Conservation (phyloP, 495 filamentous ascomycete species). For the Aspergillus haitiensis region DNA sequence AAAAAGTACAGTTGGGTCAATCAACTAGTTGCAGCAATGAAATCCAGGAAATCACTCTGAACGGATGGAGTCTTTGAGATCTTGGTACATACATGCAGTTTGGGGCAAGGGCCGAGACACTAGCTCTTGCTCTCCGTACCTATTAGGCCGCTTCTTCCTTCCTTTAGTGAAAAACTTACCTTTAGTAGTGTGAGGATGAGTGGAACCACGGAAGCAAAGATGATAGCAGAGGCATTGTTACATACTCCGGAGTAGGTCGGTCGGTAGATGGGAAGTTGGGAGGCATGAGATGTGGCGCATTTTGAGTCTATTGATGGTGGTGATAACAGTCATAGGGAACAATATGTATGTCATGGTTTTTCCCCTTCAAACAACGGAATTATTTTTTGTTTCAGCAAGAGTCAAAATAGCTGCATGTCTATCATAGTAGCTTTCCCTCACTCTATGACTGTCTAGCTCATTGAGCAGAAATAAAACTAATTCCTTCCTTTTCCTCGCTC, state of each 20-base stretch:
- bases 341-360: too few species aligned
- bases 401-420: not conserved
- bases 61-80: conserved; percentile 3
- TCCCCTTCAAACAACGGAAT: too few species aligned
- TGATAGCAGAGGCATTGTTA: not conserved
- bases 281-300: conserved; percentile 4
- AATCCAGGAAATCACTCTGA: conserved; percentile 15
- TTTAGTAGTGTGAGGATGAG: not conserved
- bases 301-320: not conserved
- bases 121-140: conserved; percentile 5
- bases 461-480: too few species aligned
- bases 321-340: not conserved
- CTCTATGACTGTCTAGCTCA: too few species aligned
- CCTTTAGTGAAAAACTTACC: conserved; percentile 6
- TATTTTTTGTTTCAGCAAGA: too few species aligned
- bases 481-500: too few species aligned
- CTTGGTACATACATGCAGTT: conserved; percentile 9
- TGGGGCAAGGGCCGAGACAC: conserved; percentile 4
- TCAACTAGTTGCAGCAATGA: conserved; percentile 11
- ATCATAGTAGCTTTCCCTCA: not conserved
- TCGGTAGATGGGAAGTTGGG: not conserved
- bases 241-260: not conserved
- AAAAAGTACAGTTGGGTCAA: conserved; percentile 19
- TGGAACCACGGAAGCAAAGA: conserved; percentile 4
- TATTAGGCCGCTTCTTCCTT: conserved; percentile 9